Evolutionary conservation across 257 asterid species (phyloP), one percentile per base, ranked within the genome.

Genomic region (Ehretia macrophylla): DNA sequence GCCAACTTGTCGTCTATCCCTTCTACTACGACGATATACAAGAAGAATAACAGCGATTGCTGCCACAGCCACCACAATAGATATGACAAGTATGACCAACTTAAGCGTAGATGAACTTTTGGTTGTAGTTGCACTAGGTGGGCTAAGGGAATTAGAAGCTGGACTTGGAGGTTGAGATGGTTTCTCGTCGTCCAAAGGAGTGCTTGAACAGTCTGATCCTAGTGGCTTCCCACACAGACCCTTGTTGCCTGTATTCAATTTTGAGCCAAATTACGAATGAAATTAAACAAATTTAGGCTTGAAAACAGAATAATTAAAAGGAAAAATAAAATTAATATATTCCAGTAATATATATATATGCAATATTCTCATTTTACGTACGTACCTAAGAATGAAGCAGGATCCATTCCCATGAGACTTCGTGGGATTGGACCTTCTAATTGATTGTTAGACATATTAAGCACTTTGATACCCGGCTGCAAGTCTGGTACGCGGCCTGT

Each of bases 381-480:
- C 57, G 13, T 54, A 86, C 96, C 97, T 63, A 74, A 12, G 53
- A 90, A 90, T 22, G 88, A 79, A 62, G 68, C 66, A 11, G 86
- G 84, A 68, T 79, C 81, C 80, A 86, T 50, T 44, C 68, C 67
- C 48, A 51, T 27, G 16, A 90, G 65, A 53, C 64, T 44, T 5
- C 53, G 60, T 13, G 97, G 97, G 51, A 90, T 76, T 4, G 90
- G 85, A 39, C 97, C 97, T 60, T 79, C 81, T 67, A 90, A 66
- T 58, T 75, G 90, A 68, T 90, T 90, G 77, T 84, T 76, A 14
- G 97, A 84, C 1, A 84, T 85, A 47, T 89, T 84, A 44, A 86
- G 56, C 10, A 56, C 56, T 18, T 63, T 75, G 74, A 90, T 85
- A 38, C 71, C 77, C 0, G 68, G 68, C 67, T 64, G 76, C 32